Conservation (phyloP, 2,329 filamentous ascomycete genomes). For the Penicillium concentricum region DNA sequence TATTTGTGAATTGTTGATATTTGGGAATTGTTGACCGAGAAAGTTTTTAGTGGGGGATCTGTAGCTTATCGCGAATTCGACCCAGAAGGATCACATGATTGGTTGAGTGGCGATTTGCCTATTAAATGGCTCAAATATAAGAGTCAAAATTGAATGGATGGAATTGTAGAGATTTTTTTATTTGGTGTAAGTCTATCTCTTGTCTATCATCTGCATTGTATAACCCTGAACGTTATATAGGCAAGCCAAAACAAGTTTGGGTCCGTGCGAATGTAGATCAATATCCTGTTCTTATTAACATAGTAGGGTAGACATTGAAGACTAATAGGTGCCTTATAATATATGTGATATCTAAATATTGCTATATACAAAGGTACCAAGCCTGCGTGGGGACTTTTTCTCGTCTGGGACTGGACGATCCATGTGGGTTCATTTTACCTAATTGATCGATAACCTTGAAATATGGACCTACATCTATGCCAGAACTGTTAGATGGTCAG, state of each 20-base stretch:
- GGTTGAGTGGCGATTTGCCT: background rate
- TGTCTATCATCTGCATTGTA: background rate
- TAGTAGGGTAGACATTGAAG: background rate
- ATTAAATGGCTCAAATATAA: background rate
- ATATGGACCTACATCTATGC: background rate
- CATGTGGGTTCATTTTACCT: constrained; percentile 3
- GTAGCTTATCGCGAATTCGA: constrained; percentile 6
- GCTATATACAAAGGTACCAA: background rate
- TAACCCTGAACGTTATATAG: background rate
- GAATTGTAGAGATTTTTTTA: background rate
- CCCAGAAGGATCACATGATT: constrained; percentile 9
- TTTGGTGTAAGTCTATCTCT: background rate
- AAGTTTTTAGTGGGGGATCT: constrained; percentile 7
- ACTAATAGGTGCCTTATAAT: too few species aligned
- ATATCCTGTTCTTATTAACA: background rate
- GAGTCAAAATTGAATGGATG: background rate
- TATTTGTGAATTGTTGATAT: background rate
- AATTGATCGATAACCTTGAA: background rate
- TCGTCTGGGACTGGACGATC: background rate
- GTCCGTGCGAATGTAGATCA: constrained; percentile 5
- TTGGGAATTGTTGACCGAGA: background rate
- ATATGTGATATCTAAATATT: background rate
- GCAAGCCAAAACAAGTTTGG: constrained; percentile 2
- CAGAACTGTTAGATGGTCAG: too few species aligned
- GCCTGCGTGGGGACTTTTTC: background rate